phyloP scores from a whole-genome alignment of 1,284 basidiomycete species.

The Termitomyces sp. region DNA sequence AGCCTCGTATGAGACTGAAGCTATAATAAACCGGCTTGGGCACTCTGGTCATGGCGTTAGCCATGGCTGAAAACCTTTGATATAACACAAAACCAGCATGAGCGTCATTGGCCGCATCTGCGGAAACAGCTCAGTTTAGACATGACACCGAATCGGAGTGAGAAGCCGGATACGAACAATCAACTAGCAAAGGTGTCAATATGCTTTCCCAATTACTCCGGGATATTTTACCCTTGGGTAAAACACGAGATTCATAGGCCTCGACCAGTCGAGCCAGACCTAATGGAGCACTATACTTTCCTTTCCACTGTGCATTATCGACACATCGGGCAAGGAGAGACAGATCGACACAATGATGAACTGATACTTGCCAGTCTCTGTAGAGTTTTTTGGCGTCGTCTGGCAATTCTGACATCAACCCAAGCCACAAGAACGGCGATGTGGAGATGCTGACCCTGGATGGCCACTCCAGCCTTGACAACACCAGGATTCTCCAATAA shows the following conservation, averaged over 20 bases:
- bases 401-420: conserved; percentile 22
- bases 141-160: conserved; percentile 3
- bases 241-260: conserved; percentile 43
- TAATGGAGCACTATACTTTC: conserved; percentile 48
- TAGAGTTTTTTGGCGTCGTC: conserved; percentile 63
- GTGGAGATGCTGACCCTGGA: conserved; percentile 44
- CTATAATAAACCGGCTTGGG: conserved; percentile 47
- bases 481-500: conserved; percentile 47
- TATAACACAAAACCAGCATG: conserved; percentile 54
- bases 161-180: conserved; percentile 42
- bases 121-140: conserved; percentile 1
- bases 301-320: conserved; percentile 66
- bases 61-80: conserved; percentile 37
- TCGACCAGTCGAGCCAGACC: conserved; percentile 59
- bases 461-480: conserved; percentile 64
- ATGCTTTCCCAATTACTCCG: conserved; percentile 62
- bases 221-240: conserved; percentile 55
- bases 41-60: conserved; percentile 30
- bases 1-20: conserved; percentile 48
- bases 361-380: conserved; percentile 44
- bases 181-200: conserved; percentile 42
- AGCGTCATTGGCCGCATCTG: conserved; percentile 73
- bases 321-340: conserved; percentile 61
- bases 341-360: conserved; percentile 61
- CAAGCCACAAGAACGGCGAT: conserved; percentile 3